A percentile compares a stretch with the other conserved stretches of the same genome.
Conservation (phyloP, 2,329 filamentous ascomycete species). For the Mollisia scopiformis region DNA sequence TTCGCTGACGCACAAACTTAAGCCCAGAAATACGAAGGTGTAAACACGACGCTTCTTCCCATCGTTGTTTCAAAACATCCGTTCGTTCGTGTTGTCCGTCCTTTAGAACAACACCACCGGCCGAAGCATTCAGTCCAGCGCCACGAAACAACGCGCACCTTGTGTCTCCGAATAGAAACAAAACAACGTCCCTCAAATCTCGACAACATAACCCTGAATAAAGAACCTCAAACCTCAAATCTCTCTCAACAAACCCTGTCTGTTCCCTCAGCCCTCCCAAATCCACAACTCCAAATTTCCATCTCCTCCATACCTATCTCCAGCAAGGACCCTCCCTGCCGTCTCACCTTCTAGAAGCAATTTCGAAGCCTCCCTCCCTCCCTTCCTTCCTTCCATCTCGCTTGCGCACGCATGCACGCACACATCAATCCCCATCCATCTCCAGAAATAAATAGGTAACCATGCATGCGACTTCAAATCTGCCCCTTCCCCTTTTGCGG, state of each 20-base stretch:
- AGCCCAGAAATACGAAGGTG: neutral
- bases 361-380: conserved; percentile 11
- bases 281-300: conserved; percentile 2
- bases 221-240: neutral
- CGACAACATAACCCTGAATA: neutral
- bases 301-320: too few species aligned
- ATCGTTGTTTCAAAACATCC: conserved; percentile 2
- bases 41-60: neutral
- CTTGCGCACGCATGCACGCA: conserved; percentile 1
- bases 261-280: too few species aligned
- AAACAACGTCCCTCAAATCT: conserved; percentile 5
- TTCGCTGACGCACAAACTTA: neutral
- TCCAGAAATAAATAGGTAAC: neutral
- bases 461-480: neutral
- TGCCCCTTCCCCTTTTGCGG: neutral
- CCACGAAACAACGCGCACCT: conserved; percentile 1
- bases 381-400: neutral
- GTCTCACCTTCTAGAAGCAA: conserved; percentile 20
- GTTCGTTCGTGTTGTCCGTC: neutral
- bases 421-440: neutral
- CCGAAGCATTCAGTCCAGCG: neutral
- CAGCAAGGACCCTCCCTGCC: too few species aligned
- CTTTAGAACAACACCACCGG: neutral
- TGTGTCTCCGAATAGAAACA: conserved; percentile 19
- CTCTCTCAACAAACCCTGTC: conserved; percentile 1